These are phyloP conservation scores for Metschnikowia reukaufii DNA, from an alignment of 805 yeast species.

Conservation along the genomic window DNA sequence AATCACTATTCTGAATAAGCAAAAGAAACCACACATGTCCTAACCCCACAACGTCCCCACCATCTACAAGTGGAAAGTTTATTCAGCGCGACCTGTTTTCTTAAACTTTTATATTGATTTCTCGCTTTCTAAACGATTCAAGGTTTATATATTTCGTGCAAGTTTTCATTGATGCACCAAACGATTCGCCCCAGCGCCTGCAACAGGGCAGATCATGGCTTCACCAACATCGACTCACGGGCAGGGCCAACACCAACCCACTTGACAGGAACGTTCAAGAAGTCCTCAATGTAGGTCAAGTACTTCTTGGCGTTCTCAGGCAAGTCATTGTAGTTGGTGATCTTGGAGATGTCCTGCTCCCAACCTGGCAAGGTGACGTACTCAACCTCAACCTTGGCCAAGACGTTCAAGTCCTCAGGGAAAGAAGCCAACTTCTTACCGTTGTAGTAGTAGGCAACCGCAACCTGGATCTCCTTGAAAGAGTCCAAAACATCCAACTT, in stretches of 20 bases:
- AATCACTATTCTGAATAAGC: too few relatives aligned
- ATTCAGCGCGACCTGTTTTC: too few relatives aligned
- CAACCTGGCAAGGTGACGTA: constrained; percentile 94
- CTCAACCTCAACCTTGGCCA: constrained; percentile 89
- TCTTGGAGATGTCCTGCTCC: constrained; percentile 76
- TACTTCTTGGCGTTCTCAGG: constrained; percentile 88
- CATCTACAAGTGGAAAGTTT: too few relatives aligned
- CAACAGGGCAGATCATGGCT: constrained; percentile 23
- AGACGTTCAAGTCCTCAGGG: constrained; percentile 86
- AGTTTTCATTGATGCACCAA: neutral
- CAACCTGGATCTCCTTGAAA: constrained; percentile 85
- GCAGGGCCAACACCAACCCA: constrained; percentile 99
- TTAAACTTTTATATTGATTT: too few relatives aligned
- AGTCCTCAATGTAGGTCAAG: constrained; percentile 82
- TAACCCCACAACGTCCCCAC: too few relatives aligned
- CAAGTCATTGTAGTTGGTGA: constrained; percentile 69
- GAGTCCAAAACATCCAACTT: constrained; percentile 93
- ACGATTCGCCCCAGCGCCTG: neutral
- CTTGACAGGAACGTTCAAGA: constrained; percentile 76
- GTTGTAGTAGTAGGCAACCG: constrained; percentile 74
- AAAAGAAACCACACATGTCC: too few relatives aligned
- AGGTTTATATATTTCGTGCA: too few relatives aligned
- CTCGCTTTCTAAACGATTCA: too few relatives aligned
- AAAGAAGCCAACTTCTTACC: constrained; percentile 75
- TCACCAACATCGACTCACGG: constrained; percentile 86